A percentile compares a stretch with the other conserved stretches of the same genome.
Conservation (phyloP, 176 grass and related monocot species). For the Aegilops bicornis region DNA sequence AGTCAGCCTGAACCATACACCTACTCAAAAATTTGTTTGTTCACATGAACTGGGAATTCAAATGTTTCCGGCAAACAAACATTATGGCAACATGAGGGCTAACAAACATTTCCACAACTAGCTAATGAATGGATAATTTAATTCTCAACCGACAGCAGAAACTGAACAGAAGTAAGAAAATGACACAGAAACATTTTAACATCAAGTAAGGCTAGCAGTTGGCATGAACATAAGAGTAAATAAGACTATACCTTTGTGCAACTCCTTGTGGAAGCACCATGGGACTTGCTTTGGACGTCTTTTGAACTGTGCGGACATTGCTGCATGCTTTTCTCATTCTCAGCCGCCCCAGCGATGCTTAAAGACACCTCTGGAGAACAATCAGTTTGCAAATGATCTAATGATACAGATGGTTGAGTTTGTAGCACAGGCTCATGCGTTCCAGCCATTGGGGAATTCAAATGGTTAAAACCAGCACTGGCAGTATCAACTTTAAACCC, state of each 20-base stretch:
- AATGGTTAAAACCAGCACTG: slow-evolving; percentile 40
- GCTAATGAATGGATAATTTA: background rate
- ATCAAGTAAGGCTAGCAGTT: background rate
- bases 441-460: slow-evolving; percentile 51
- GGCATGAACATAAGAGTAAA: background rate
- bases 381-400: slow-evolving; percentile 53
- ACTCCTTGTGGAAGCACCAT: slow-evolving; percentile 62
- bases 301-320: slow-evolving; percentile 50
- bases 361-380: slow-evolving; percentile 61
- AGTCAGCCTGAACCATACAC: background rate
- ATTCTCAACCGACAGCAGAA: background rate
- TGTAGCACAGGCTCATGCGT: slow-evolving; percentile 48
- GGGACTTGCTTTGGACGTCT: slow-evolving; percentile 63
- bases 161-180: background rate
- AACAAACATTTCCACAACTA: background rate
- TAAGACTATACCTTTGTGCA: slow-evolving; percentile 74
- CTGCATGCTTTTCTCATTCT: slow-evolving; percentile 52
- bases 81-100: background rate
- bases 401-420: slow-evolving; percentile 21
- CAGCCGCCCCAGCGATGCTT: slow-evolving; percentile 53
- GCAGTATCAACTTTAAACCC: slow-evolving; percentile 77
- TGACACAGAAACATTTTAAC: background rate
- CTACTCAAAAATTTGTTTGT: background rate
- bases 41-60: background rate
- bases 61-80: too few relatives aligned